phyloP scores from a whole-genome alignment of 305 asterid genomes.

The Fraxinus nigra region DNA sequence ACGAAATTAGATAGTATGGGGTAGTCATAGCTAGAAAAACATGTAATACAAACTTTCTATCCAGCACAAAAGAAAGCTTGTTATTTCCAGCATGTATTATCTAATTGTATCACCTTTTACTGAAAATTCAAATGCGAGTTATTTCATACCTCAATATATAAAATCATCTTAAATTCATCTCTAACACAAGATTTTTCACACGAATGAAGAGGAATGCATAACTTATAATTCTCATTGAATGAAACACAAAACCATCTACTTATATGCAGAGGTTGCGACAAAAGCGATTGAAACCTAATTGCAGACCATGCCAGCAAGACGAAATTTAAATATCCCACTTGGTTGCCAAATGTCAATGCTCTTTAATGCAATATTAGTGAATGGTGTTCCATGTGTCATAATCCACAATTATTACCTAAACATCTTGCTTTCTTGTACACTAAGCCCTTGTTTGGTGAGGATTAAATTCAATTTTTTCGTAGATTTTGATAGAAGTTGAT shows the following conservation, averaged over 20 bases:
- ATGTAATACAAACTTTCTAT: neutral
- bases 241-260: neutral
- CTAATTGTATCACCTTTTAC: neutral
- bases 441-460: neutral
- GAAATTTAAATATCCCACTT: neutral
- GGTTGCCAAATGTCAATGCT: conserved; percentile 7
- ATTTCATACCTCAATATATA: neutral
- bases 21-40: neutral
- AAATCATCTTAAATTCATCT: neutral
- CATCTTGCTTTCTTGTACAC: neutral
- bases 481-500: too few species aligned
- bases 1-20: neutral
- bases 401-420: neutral
- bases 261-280: neutral
- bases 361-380: neutral
- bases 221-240: neutral
- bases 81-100: neutral
- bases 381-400: neutral
- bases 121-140: neutral
- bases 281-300: neutral
- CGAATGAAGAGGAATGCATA: neutral
- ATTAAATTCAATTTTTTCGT: neutral
- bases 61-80: neutral
- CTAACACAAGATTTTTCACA: neutral
- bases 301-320: neutral